These are phyloP conservation scores for Aspergillus unguis DNA, from an alignment of 2,329 filamentous ascomycete species.

Conservation along the genomic window DNA sequence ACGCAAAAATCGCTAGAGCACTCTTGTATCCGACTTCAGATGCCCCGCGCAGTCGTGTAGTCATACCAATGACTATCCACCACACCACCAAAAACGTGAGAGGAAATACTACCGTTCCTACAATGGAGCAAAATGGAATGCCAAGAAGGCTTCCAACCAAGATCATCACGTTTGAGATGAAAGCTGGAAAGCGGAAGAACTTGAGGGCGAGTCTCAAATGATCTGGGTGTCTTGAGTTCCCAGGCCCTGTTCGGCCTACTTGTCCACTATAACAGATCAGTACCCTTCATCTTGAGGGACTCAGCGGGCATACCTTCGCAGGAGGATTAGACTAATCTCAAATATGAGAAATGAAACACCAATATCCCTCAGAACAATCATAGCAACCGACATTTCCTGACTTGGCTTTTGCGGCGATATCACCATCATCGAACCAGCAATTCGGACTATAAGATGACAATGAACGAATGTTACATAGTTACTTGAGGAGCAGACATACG, in stretches of 20 bases:
- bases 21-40: constrained; percentile 17
- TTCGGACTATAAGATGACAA: constrained; percentile 21
- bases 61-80: constrained; percentile 21
- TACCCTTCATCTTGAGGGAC: not conserved
- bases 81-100: constrained; percentile 24
- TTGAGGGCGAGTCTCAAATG: constrained; percentile 21
- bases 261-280: constrained; percentile 22
- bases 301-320: constrained; percentile 21
- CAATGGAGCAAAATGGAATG: constrained; percentile 17
- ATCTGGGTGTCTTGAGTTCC: constrained; percentile 24
- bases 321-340: constrained; percentile 27
- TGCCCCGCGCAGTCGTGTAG: constrained; percentile 15
- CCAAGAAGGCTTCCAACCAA: constrained; percentile 21
- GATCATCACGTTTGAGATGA: constrained; percentile 22
- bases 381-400: constrained; percentile 21
- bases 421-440: constrained; percentile 23
- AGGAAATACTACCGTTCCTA: constrained; percentile 21
- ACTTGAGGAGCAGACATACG: constrained; percentile 12
- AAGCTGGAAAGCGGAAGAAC: constrained; percentile 25
- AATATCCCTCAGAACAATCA: constrained; percentile 23
- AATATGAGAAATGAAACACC: constrained; percentile 31
- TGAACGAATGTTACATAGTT: not conserved
- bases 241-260: constrained; percentile 23
- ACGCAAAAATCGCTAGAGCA: constrained; percentile 15
- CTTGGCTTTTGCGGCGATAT: constrained; percentile 18